These are phyloP conservation scores for Tuber microsphaerosporum DNA, from an alignment of 495 filamentous ascomycete genomes.

Conservation along the genomic window DNA sequence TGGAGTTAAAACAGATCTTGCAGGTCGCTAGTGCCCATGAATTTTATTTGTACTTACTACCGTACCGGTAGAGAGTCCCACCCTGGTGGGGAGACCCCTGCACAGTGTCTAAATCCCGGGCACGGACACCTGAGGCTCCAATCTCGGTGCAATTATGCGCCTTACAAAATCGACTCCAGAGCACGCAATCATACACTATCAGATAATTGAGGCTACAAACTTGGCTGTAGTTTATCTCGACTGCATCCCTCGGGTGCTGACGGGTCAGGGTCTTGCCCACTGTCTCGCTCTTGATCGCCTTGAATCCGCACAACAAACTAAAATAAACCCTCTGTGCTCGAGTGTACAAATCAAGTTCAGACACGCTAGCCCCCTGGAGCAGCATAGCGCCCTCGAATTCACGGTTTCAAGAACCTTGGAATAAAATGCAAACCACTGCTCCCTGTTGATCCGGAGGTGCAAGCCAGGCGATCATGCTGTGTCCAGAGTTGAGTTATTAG, in stretches of 20 bases:
- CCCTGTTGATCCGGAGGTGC: not conserved
- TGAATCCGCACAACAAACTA: not conserved
- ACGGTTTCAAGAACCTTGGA: not conserved
- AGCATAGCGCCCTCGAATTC: not conserved
- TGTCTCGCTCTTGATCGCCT: not conserved
- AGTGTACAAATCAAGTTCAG: not conserved
- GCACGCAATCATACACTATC: not conserved
- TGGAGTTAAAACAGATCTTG: not conserved
- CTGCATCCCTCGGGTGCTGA: not conserved
- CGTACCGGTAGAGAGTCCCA: too few relatives aligned
- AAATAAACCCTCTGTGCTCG: not conserved
- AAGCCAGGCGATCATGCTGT: not conserved
- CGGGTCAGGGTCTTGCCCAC: not conserved
- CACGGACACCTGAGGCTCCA: not conserved
- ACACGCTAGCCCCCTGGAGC: not conserved
- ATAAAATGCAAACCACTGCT: not conserved
- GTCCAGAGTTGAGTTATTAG: not conserved
- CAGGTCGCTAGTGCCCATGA: too few relatives aligned
- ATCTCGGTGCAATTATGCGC: not conserved
- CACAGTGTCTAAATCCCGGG: not conserved
- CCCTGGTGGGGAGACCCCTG: not conserved
- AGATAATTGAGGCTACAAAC: not conserved
- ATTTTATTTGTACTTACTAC: too few relatives aligned
- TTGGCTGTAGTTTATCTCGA: not conserved
- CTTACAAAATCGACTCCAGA: not conserved